A percentile compares a stretch with the other conserved stretches of the same genome.
Evolutionary conservation across 352 stramenopile species (phyloP).

Genomic region (Phytopythium vexans): DNA sequence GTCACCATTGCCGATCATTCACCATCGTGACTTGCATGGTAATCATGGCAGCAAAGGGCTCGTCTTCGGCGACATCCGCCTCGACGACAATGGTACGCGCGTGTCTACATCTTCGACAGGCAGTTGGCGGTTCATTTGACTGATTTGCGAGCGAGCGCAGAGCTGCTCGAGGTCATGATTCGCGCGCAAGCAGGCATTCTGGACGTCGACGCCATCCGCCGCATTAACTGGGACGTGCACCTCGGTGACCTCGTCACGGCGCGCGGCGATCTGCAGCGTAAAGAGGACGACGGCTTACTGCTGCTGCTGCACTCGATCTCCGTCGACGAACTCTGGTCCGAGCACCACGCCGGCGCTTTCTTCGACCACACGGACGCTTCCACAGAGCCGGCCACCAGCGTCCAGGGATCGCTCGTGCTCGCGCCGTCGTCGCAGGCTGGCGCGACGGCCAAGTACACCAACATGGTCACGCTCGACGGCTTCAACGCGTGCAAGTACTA

Average conservation of each 20-base stretch:
- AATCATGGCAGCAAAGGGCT: conserved; percentile 55
- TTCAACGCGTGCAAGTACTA: conserved; percentile 87
- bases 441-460: conserved; percentile 67
- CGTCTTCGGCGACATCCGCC: conserved; percentile 77
- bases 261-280: conserved; percentile 36
- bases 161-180: conserved; percentile 81
- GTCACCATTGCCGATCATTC: not conserved
- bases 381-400: not conserved
- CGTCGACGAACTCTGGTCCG: conserved; percentile 61
- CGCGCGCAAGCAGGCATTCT: conserved; percentile 53
- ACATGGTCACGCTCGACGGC: conserved; percentile 76
- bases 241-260: conserved; percentile 60
- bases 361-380: conserved; percentile 49
- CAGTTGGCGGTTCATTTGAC: not conserved
- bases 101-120: not conserved
- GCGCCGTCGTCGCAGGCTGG: conserved; percentile 48
- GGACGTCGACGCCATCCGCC: conserved; percentile 54
- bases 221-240: conserved; percentile 82
- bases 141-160: conserved; percentile 14
- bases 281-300: conserved; percentile 44
- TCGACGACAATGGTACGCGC: conserved; percentile 50
- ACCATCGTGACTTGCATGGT: no score
- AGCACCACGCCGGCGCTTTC: conserved; percentile 37
- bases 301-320: conserved; percentile 43
- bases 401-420: conserved; percentile 43